Percentiles rank a stretch among this genome's conserved stretches.
Evolutionary conservation across 139 green algal genomes (phyloP).

Genomic region (Haematococcus lacustris): DNA sequence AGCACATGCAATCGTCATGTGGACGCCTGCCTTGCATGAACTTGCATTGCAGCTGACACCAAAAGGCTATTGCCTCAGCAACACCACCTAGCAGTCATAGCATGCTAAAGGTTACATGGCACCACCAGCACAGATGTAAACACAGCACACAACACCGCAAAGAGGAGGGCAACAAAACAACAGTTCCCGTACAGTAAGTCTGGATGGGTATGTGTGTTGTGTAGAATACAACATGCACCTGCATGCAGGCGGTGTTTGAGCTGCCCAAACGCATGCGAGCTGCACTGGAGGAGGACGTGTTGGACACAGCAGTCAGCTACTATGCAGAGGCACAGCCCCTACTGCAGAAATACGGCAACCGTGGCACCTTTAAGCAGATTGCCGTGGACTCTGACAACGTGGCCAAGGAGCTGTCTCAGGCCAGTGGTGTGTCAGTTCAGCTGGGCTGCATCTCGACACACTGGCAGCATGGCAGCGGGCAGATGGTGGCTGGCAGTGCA

Average conservation of each 20-base stretch:
- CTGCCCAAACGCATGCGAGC: constrained; percentile 59
- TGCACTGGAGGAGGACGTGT: constrained; percentile 55
- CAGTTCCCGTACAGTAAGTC: too few species aligned
- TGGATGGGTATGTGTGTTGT: too few species aligned
- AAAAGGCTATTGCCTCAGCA: too few species aligned
- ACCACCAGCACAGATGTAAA: too few species aligned
- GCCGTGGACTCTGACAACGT: constrained; percentile 47
- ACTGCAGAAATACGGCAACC: constrained; percentile 64
- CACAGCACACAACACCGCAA: too few species aligned
- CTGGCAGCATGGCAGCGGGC: background rate
- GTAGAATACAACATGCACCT: background rate
- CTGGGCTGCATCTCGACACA: background rate
- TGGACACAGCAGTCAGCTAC: constrained; percentile 61
- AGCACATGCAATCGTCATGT: too few species aligned
- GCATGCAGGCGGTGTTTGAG: constrained; percentile 56
- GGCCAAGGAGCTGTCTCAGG: constrained; percentile 35
- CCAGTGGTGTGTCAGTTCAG: too few species aligned
- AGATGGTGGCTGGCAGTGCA: background rate
- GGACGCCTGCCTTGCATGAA: too few species aligned
- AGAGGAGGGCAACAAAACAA: too few species aligned
- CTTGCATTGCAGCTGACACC: too few species aligned
- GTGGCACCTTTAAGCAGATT: constrained; percentile 51
- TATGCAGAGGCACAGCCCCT: constrained; percentile 71
- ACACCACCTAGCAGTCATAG: too few species aligned
- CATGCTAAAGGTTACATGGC: too few species aligned